Evolutionary conservation across 225 moss, liverwort and hornwort species (phyloP).

Genomic region (Polytrichum formosum): DNA sequence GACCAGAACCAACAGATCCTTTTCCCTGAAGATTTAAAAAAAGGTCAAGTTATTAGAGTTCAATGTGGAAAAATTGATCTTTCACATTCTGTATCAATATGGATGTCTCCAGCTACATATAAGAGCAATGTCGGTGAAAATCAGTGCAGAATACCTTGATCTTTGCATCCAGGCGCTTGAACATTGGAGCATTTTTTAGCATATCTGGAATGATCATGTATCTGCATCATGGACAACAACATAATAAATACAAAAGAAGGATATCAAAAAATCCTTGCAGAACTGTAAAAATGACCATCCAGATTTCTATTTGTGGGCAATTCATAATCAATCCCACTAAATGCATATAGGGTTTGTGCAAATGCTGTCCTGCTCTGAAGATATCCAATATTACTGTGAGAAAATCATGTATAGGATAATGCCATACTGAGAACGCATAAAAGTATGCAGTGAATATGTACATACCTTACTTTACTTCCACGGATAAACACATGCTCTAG

Average conservation of each 20-base stretch:
- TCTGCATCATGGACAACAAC: slow-evolving; percentile 21
- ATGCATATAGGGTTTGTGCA: too few relatives aligned
- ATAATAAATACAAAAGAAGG: neutral
- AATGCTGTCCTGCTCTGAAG: too few relatives aligned
- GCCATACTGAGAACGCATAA: too few relatives aligned
- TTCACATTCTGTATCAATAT: too few relatives aligned
- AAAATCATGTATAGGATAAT: neutral
- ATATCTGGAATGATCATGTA: slow-evolving; percentile 72
- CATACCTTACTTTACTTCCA: slow-evolving; percentile 69
- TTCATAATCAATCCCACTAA: too few relatives aligned
- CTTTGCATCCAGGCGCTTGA: slow-evolving; percentile 66
- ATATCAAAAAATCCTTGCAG: neutral
- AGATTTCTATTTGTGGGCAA: too few relatives aligned
- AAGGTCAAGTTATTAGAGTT: neutral
- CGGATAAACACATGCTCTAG: slow-evolving; percentile 74
- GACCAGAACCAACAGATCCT: slow-evolving; percentile 56
- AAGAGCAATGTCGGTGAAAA: neutral
- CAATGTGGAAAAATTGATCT: neutral
- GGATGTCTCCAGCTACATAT: too few relatives aligned
- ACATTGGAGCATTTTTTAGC: slow-evolving; percentile 75
- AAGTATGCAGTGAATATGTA: too few relatives aligned
- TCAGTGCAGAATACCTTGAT: slow-evolving; percentile 42
- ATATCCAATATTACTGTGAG: neutral
- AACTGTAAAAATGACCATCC: too few relatives aligned
- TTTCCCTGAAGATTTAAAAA: slow-evolving; percentile 36